Conservation (phyloP, 2,329 filamentous ascomycete species). For the Ceratocystis alfenasii region DNA sequence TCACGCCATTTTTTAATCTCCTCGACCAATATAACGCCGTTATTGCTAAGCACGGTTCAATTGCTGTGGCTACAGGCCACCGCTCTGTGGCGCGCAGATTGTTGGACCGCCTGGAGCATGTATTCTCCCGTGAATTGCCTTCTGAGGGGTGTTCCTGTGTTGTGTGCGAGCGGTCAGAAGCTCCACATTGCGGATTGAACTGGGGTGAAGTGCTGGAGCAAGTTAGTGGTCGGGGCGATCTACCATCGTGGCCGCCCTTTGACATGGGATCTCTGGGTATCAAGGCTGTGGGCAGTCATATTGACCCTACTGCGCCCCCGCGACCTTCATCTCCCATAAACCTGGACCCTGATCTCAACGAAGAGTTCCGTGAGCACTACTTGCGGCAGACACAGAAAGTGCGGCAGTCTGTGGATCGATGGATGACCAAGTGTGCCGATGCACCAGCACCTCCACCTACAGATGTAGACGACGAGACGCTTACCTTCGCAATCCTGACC, state of each 20-base stretch:
- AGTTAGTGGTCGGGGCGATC: constrained; percentile 74
- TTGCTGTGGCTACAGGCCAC: constrained; percentile 92
- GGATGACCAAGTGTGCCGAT: constrained; percentile 72
- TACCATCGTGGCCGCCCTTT: constrained; percentile 84
- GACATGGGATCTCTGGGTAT: constrained; percentile 52
- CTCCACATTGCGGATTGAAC: constrained; percentile 61
- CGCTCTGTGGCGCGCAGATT: constrained; percentile 83
- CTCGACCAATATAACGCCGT: constrained; percentile 79
- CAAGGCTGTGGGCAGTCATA: constrained; percentile 46
- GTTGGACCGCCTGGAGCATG: constrained; percentile 80
- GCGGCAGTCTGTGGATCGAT: constrained; percentile 77
- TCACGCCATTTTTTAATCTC: constrained; percentile 69
- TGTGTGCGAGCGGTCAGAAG: constrained; percentile 57
- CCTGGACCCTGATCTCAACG: constrained; percentile 85
- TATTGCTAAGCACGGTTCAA: constrained; percentile 68
- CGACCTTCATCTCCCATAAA: constrained; percentile 53
- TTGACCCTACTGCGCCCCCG: constrained; percentile 47
- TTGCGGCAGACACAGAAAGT: constrained; percentile 86
- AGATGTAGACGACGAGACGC: constrained; percentile 86
- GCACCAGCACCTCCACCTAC: constrained; percentile 63
- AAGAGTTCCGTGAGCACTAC: constrained; percentile 87
- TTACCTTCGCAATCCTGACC: constrained; percentile 87
- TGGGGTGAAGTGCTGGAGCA: constrained; percentile 95
- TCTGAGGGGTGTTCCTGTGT: constrained; percentile 74
- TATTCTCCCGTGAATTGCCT: constrained; percentile 86